Base-by-base conservation (phyloP, 202 grass and related monocot species). In the Schoenoplectus triqueter region DNA sequence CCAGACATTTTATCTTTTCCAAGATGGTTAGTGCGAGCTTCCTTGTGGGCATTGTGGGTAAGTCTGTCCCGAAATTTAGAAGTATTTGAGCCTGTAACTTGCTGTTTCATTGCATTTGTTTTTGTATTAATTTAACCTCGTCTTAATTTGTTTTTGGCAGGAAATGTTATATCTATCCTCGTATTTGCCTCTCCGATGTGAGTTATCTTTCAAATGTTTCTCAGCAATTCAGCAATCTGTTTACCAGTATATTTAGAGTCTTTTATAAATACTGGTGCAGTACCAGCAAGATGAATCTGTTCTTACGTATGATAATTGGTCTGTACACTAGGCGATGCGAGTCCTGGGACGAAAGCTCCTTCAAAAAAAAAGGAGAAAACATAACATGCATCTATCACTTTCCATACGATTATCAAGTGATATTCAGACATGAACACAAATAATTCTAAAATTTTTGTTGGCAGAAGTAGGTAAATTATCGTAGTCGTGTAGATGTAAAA, bases 151-250 rank as follows among this genome's bases (percentile, higher is more conserved):
- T 42, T 3, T 18, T 82, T 17, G 56, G 3, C 90, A 97, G 94
- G 94, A 47, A 97, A 97, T 86, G 59, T 97, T 51, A 91, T 97
- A 83, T 97, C 94, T 66, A 94, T 97, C 42, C 87, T 94, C 8
- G 95, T 97, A 40, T 97, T 97, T 83, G 62, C 95, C 0, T 97
- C 90, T 11, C 95, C 92, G 64, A 88, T 97, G 92, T 93, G 72
- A 94, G 92, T 90, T 86, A 78, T 80, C 8, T 18, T 21, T 59
- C 0, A 4, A 7, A 55, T 48, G 42, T 85, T 15, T 85, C 4
- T 3, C 48, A 7, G 40, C 10, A 64, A 62, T 18, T 65, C 15
- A 9, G 20, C 40, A 78, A 59, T 49, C n/a, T 3, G 45, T 49
- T 19, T 46, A 65, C 14, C 5, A 41, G 17, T 59, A 51, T 59